Percentiles rank a stretch among this genome's conserved stretches.
These are phyloP conservation scores for Penicillium sp. DNA, from an alignment of 2,329 filamentous ascomycete genomes.

Conservation along the genomic window DNA sequence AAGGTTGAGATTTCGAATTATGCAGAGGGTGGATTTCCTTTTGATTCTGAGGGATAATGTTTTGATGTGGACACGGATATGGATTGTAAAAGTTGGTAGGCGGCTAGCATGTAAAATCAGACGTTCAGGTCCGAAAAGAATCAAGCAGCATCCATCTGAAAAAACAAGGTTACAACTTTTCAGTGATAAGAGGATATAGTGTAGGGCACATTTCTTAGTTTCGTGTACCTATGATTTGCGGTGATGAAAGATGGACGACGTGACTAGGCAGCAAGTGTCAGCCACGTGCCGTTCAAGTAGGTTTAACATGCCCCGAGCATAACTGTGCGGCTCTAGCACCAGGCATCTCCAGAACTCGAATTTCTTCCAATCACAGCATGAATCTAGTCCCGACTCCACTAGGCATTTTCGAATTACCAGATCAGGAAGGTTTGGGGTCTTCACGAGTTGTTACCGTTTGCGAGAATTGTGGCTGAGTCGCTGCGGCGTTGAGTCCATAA, in stretches of 20 bases:
- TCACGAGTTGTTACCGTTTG: neutral
- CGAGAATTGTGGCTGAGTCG: slow-evolving; percentile 1
- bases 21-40: no score
- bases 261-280: neutral
- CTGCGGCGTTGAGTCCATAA: neutral
- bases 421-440: neutral
- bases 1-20: no score
- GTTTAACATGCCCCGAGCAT: neutral
- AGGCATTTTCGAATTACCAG: neutral
- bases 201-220: neutral
- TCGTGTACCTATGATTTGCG: neutral
- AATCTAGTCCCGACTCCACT: neutral
- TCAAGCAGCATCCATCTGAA: no score
- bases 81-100: no score
- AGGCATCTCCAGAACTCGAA: neutral
- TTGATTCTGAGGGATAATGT: no score
- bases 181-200: no score
- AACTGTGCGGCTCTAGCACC: neutral
- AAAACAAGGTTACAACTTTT: no score
- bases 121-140: no score
- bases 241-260: neutral
- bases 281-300: neutral
- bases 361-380: neutral
- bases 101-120: no score
- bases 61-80: no score